A percentile compares a stretch with the other conserved stretches of the same genome.
These are phyloP conservation scores for Prototheca cutis DNA, from an alignment of 163 green algal genomes.

Conservation along the genomic window DNA sequence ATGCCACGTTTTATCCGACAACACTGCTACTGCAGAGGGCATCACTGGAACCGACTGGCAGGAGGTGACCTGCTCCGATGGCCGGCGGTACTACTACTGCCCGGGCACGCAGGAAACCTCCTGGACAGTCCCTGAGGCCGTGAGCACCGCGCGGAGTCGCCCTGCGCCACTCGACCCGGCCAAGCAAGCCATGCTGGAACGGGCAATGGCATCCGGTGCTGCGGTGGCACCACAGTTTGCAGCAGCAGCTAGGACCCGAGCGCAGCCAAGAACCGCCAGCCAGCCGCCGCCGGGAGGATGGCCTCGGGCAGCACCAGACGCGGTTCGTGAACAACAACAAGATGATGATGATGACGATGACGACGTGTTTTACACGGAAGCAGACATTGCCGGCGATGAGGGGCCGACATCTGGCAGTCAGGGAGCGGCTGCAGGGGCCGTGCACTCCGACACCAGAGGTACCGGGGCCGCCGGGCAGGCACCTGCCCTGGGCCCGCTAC, in stretches of 20 bases:
- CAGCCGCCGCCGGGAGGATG: too few species aligned
- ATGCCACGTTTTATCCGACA: too few species aligned
- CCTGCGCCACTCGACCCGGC: constrained; percentile 12
- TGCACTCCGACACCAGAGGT: not conserved
- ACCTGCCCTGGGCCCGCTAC: not conserved
- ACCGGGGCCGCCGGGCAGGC: not conserved
- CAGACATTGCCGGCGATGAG: constrained; percentile 14
- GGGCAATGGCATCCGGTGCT: constrained; percentile 17
- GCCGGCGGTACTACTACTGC: constrained; percentile 74
- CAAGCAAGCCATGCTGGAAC: constrained; percentile 18
- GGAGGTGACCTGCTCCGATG: constrained; percentile 68
- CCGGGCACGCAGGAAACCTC: constrained; percentile 30
- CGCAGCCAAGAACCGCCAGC: not conserved
- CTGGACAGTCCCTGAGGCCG: constrained; percentile 39
- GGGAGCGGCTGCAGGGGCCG: not conserved
- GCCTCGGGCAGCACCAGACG: too few species aligned
- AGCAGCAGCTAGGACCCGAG: not conserved
- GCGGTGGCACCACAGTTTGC: constrained; percentile 19
- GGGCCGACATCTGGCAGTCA: not conserved
- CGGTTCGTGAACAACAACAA: too few species aligned
- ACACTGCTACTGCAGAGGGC: too few species aligned
- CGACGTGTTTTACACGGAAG: constrained; percentile 34
- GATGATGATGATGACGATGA: constrained; percentile 19
- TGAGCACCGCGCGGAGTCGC: constrained; percentile 14
- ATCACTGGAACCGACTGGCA: constrained; percentile 57